phyloP scores from a whole-genome alignment of 345 rosid genomes.

The Gynandropsis gynandra region DNA sequence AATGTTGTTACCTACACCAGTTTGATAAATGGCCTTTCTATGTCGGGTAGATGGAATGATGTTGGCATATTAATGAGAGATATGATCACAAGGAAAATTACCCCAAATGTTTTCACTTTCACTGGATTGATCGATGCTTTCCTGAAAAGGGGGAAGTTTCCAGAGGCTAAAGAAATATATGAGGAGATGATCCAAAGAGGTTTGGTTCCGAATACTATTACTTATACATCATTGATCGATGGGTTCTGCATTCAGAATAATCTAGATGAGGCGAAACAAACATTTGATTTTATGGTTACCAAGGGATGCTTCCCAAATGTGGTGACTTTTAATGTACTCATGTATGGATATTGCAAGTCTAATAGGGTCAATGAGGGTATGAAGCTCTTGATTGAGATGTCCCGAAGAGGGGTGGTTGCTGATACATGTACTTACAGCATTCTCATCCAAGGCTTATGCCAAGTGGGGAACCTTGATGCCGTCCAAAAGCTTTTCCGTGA shows the following conservation, averaged over 20 bases:
- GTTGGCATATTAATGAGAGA: constrained; percentile 8
- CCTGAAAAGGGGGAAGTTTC: constrained; percentile 12
- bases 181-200: constrained; percentile 13
- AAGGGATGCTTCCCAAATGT: constrained; percentile 12
- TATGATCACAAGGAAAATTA: constrained; percentile 3
- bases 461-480: constrained; percentile 16
- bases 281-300: constrained; percentile 15
- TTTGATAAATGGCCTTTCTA: constrained; percentile 18
- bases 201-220: constrained; percentile 8
- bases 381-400: constrained; percentile 21
- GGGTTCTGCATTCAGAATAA: constrained; percentile 24
- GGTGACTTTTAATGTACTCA: constrained; percentile 18
- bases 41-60: constrained; percentile 5
- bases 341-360: constrained; percentile 22
- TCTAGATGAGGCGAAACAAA: constrained; percentile 19
- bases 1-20: too few relatives aligned
- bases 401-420: constrained; percentile 15
- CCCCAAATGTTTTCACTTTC: constrained; percentile 6
- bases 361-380: constrained; percentile 19
- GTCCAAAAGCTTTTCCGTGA: constrained; percentile 24
- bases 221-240: constrained; percentile 23
- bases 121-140: not conserved
- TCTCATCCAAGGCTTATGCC: constrained; percentile 22
- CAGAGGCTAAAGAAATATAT: constrained; percentile 8
- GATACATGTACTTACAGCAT: constrained; percentile 14